Conservation (phyloP, 257 asterid genomes). For the Solanum gandarillasii region DNA sequence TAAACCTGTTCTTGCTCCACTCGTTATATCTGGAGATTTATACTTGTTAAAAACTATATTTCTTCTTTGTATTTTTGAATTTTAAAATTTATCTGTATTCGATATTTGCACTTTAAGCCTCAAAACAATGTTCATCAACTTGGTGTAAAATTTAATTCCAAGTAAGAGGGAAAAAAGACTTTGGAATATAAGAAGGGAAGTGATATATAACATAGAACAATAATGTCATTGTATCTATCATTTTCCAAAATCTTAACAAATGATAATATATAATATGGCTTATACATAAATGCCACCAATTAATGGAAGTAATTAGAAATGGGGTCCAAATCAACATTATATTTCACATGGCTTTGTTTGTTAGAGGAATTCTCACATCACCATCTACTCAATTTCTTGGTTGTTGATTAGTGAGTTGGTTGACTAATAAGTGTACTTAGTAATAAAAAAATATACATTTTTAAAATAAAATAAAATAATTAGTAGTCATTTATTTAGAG, state of each 20-base stretch:
- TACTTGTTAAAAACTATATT: too few relatives aligned
- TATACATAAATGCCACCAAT: background rate
- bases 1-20: too few relatives aligned
- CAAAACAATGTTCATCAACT: background rate
- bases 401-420: background rate
- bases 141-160: background rate
- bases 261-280: background rate
- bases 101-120: background rate
- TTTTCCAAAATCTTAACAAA: background rate
- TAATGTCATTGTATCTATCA: background rate
- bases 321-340: conserved; percentile 14
- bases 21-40: too few relatives aligned
- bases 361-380: conserved; percentile 7
- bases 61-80: too few relatives aligned
- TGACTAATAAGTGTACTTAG: conserved; percentile 1
- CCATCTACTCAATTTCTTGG: background rate
- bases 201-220: background rate
- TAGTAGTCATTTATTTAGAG: background rate
- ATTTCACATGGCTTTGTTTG: conserved; percentile 15
- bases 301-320: background rate
- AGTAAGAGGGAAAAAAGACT: background rate
- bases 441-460: background rate
- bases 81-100: background rate
- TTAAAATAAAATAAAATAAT: too few relatives aligned
- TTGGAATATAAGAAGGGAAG: background rate